Conservation (phyloP, 2,329 filamentous ascomycete species). For the Verticillium alfalfae region DNA sequence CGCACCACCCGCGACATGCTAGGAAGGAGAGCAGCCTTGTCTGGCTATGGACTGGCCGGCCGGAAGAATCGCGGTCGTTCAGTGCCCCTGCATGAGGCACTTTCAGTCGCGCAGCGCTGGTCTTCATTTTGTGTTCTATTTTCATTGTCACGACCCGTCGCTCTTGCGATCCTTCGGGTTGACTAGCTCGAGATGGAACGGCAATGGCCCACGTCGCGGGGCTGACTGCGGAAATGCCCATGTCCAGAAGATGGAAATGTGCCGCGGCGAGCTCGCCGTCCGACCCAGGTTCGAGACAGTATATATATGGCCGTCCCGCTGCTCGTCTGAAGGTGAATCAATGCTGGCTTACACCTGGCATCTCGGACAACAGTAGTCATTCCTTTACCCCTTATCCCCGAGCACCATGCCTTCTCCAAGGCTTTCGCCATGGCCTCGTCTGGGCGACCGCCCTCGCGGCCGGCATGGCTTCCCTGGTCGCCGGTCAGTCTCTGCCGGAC, state of each 20-base stretch:
- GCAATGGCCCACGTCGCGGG: not conserved
- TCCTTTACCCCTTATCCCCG: not conserved
- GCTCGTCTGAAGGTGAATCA: not conserved
- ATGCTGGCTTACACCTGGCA: not conserved
- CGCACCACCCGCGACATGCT: not conserved
- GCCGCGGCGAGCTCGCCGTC: not conserved
- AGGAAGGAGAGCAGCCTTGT: not conserved
- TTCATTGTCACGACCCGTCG: not conserved
- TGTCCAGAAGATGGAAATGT: not conserved
- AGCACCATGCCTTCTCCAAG: not conserved
- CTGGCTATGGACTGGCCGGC: not conserved
- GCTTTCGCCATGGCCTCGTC: not conserved
- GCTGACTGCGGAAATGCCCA: not conserved
- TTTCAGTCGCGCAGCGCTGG: not conserved
- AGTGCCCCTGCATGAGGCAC: not conserved
- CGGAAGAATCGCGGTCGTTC: not conserved
- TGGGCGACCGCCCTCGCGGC: not conserved
- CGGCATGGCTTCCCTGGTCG: not conserved
- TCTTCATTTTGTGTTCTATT: not conserved
- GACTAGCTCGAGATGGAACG: not conserved
- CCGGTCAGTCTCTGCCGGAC: slow-evolving; percentile 2
- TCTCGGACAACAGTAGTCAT: not conserved
- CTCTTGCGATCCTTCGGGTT: not conserved
- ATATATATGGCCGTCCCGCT: not conserved
- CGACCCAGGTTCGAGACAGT: too few species aligned